Conservation (phyloP, 2,329 filamentous ascomycete species). For the Trichoderma hamatum region DNA sequence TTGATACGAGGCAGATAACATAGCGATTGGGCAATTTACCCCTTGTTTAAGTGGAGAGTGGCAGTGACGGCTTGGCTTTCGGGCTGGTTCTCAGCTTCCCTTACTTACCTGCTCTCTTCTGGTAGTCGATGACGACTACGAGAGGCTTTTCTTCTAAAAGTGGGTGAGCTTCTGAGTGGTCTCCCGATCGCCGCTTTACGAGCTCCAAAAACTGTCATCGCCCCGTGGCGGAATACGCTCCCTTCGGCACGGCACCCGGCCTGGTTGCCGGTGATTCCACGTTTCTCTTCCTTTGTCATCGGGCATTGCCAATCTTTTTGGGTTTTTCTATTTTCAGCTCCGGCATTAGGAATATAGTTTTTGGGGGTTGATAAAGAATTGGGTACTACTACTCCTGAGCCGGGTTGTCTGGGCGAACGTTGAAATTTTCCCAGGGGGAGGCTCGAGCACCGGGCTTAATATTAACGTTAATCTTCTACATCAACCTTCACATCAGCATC, state of each 20-base stretch:
- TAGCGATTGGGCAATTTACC: neutral
- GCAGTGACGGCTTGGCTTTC: conserved; percentile 2
- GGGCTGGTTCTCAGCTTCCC: conserved; percentile 4
- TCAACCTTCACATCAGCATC: neutral
- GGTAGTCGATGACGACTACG: conserved; percentile 16
- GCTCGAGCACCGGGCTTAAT: neutral
- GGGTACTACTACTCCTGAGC: neutral
- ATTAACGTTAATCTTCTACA: neutral
- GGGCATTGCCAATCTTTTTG: neutral
- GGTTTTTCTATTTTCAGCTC: neutral
- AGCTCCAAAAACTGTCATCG: neutral
- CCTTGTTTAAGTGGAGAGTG: conserved; percentile 10
- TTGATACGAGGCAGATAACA: neutral
- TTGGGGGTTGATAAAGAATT: neutral
- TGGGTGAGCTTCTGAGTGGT: conserved; percentile 20
- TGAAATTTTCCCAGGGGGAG: neutral
- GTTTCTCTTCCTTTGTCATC: neutral
- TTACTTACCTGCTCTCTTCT: conserved; percentile 8
- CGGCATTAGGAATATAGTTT: neutral
- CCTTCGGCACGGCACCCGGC: conserved; percentile 11
- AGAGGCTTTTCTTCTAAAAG: conserved; percentile 4
- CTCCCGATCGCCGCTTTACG: conserved; percentile 8
- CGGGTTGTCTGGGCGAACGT: neutral
- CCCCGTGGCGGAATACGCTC: conserved; percentile 11
- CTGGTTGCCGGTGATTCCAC: neutral